A percentile compares a stretch with the other conserved stretches of the same genome.
These are phyloP conservation scores for Acorus gramineus DNA, from an alignment of 106 monocot species.

Conservation along the genomic window DNA sequence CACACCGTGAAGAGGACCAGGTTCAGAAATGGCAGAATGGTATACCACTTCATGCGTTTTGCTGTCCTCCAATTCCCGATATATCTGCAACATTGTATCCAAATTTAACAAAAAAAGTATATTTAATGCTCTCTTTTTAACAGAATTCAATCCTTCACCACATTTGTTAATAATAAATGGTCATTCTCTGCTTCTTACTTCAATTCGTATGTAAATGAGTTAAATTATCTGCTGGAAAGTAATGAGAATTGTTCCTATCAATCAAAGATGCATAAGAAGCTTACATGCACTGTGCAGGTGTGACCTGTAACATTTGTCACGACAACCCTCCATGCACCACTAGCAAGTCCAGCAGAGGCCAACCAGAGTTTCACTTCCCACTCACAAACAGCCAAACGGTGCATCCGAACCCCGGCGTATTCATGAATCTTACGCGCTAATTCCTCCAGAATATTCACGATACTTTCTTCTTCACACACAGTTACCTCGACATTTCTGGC, in stretches of 20 bases:
- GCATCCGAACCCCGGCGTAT: constrained; percentile 84
- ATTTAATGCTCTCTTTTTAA: too few species aligned
- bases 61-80: constrained; percentile 80
- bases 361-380: constrained; percentile 97
- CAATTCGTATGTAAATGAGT: too few species aligned
- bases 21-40: constrained; percentile 38
- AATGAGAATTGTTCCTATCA: background rate
- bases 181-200: too few species aligned
- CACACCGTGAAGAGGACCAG: constrained; percentile 64
- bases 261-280: constrained; percentile 4
- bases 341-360: constrained; percentile 44
- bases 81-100: constrained; percentile 33
- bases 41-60: constrained; percentile 66
- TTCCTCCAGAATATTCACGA: constrained; percentile 54
- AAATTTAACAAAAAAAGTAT: too few species aligned
- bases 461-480: constrained; percentile 51
- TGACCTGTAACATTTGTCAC: constrained; percentile 90
- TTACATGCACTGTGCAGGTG: constrained; percentile 83
- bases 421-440: constrained; percentile 64
- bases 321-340: constrained; percentile 86
- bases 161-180: too few species aligned
- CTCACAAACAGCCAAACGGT: constrained; percentile 88
- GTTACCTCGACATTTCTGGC: constrained; percentile 34
- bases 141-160: too few species aligned
- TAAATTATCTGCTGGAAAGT: background rate